Conservation (phyloP, 345 rosid genomes). For the Anacardium occidentale region DNA sequence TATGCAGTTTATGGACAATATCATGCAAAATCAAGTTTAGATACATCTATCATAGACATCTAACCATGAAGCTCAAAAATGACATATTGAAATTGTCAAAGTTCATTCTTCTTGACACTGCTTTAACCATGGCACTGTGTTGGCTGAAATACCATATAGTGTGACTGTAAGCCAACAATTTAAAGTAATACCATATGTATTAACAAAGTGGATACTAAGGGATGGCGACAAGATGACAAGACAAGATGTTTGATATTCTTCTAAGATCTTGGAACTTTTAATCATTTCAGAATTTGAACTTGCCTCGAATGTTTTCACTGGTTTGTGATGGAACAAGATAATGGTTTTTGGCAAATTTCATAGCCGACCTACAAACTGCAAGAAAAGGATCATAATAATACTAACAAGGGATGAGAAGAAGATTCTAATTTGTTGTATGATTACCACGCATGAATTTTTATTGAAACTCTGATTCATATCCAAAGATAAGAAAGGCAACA, state of each 20-base stretch:
- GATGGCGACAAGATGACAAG: too few relatives aligned
- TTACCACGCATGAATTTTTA: not conserved
- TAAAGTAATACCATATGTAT: too few relatives aligned
- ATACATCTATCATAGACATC: slow-evolving; percentile 60
- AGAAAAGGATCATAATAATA: not conserved
- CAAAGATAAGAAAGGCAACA: not conserved
- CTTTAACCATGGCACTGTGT: too few relatives aligned
- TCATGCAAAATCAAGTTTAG: slow-evolving; percentile 61
- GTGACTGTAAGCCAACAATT: too few relatives aligned
- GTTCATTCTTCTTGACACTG: not conserved
- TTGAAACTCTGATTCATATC: not conserved
- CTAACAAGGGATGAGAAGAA: not conserved
- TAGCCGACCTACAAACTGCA: too few relatives aligned
- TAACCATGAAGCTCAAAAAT: slow-evolving; percentile 30
- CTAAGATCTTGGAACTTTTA: not conserved
- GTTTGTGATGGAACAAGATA: too few relatives aligned
- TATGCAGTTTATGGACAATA: slow-evolving; percentile 86
- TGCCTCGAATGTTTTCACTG: not conserved
- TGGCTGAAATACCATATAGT: too few relatives aligned
- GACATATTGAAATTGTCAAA: not conserved
- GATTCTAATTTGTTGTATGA: not conserved
- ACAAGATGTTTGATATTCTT: too few relatives aligned
- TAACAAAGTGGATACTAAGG: too few relatives aligned
- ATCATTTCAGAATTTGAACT: not conserved
- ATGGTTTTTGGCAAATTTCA: too few relatives aligned